Percentiles rank a stretch among this genome's conserved stretches.
phyloP scores from a whole-genome alignment of 805 yeast species.

The Lipomyces yamadae region DNA sequence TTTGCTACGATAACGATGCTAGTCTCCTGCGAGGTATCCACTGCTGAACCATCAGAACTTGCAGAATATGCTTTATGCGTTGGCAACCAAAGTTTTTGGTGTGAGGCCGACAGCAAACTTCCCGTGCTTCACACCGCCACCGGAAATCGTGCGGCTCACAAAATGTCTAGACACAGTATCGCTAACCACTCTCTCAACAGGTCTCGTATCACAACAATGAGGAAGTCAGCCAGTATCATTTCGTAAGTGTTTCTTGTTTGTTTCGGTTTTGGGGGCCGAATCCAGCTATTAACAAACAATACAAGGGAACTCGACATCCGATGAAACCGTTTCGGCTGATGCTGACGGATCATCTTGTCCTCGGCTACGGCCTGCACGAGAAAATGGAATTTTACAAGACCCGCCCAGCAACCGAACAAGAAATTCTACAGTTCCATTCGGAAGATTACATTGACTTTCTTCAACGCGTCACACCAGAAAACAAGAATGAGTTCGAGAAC shows the following conservation, averaged over 20 bases:
- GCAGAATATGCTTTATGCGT: neutral
- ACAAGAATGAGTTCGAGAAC: conserved; percentile 27
- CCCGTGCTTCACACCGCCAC: neutral
- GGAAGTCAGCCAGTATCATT: conserved; percentile 72
- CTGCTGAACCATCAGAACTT: no score
- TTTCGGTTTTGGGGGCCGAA: neutral
- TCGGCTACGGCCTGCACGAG: conserved; percentile 82
- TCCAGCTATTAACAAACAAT: neutral
- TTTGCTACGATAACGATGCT: no score
- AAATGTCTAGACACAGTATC: no score
- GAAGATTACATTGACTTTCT: conserved; percentile 84
- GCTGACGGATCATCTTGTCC: conserved; percentile 90
- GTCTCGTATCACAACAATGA: conserved; percentile 84
- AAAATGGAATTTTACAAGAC: conserved; percentile 90
- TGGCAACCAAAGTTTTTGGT: neutral
- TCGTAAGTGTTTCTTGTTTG: conserved; percentile 49
- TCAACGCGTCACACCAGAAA: conserved; percentile 46
- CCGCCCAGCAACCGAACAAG: conserved; percentile 78
- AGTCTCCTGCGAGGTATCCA: no score
- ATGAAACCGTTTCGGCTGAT: conserved; percentile 95
- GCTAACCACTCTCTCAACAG: conserved; percentile 35
- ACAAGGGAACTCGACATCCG: conserved; percentile 84
- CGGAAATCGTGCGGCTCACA: neutral
- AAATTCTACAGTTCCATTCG: conserved; percentile 80
- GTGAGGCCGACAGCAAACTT: neutral